Base-by-base conservation (phyloP, 108 stramenopile genomes). In the Licmophora abbreviata region DNA sequence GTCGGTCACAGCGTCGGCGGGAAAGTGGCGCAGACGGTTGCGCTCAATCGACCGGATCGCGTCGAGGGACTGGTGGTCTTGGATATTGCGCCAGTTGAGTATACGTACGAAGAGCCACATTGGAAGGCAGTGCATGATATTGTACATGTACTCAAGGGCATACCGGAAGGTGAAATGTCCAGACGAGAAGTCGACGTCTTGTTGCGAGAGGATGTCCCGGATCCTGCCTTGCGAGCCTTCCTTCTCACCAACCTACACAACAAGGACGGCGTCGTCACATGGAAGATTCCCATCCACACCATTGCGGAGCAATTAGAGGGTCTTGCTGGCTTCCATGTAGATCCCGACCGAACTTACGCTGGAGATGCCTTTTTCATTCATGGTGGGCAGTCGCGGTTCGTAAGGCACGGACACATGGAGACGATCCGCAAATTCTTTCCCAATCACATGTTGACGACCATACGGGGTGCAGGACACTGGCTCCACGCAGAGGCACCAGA, bases 1-100 rank as follows among this genome's bases (percentile, higher is more conserved):
- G 72, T 95, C 7, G 96, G 95, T 8, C 96, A 97, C 54, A 69
- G 63, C 47, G 94, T 96, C 93, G 97, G 97, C 11, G 97, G 94
- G 18, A 97, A 97, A 68, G 89, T 92, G 6, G 88, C 86, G 21
- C 71, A 81, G 55, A 69, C 77, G 21, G 48, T 82, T 26, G 92
- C 91, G 17, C 56, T 96, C 42, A 43, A 77, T 54, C 63, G 91
- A 53, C 93, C 92, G 0, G 68, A 86, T 0, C 79, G 69, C 21
- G 87, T 96, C 4, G 69, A 65, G 18, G 91, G 90, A 37, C 61
- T 95, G 15, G 83, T 93, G 9, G 87, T 94, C 4, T 45, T 95
- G 38, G 95, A 96, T 56, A 96, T 95, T 44, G 90, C 95, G 0
- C 95, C 93, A 9, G 93, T 93, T 5, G 41, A 55, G 33, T 94